Percentiles rank a stretch among this genome's conserved stretches.
Evolutionary conservation across 2,329 filamentous ascomycete genomes (phyloP).

Genomic region (Apiospora saccharicola): DNA sequence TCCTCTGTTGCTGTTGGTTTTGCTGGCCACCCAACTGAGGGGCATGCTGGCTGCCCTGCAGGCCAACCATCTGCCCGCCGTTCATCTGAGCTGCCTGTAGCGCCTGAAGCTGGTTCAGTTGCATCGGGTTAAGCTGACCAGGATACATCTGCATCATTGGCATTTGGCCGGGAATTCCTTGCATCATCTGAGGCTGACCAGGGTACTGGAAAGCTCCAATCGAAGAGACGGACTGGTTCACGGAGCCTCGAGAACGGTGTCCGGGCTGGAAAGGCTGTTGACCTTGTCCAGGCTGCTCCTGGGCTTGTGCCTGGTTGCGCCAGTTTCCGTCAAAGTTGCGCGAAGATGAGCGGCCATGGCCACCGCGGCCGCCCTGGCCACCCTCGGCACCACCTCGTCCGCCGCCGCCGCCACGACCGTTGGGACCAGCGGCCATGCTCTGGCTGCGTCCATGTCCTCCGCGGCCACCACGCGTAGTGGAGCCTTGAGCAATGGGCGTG

Average conservation of each 20-base stretch:
- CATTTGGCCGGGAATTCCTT: slow-evolving; percentile 80
- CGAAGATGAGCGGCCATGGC: slow-evolving; percentile 83
- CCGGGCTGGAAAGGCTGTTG: slow-evolving; percentile 88
- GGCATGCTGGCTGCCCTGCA: slow-evolving; percentile 76
- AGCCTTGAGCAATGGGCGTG: slow-evolving; percentile 48
- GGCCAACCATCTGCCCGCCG: slow-evolving; percentile 74
- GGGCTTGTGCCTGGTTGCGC: slow-evolving; percentile 74
- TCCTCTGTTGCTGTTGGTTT: slow-evolving; percentile 88
- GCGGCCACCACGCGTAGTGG: slow-evolving; percentile 60
- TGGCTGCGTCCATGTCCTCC: slow-evolving; percentile 79
- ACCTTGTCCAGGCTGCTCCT: slow-evolving; percentile 61
- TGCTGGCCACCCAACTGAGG: slow-evolving; percentile 70
- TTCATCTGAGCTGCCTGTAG: slow-evolving; percentile 88
- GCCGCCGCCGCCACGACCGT: slow-evolving; percentile 74
- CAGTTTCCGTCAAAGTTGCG: slow-evolving; percentile 98
- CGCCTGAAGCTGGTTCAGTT: slow-evolving; percentile 89
- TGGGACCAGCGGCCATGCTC: slow-evolving; percentile 82
- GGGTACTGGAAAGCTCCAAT: slow-evolving; percentile 91
- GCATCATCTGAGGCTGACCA: slow-evolving; percentile 85
- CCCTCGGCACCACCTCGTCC: slow-evolving; percentile 62
- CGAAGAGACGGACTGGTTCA: slow-evolving; percentile 84
- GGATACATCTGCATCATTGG: slow-evolving; percentile 84
- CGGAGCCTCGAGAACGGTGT: slow-evolving; percentile 84
- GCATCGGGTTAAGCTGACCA: slow-evolving; percentile 86
- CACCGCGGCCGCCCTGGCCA: slow-evolving; percentile 46